phyloP scores from a whole-genome alignment of 495 filamentous ascomycete genomes.

The Daldinia grandis region DNA sequence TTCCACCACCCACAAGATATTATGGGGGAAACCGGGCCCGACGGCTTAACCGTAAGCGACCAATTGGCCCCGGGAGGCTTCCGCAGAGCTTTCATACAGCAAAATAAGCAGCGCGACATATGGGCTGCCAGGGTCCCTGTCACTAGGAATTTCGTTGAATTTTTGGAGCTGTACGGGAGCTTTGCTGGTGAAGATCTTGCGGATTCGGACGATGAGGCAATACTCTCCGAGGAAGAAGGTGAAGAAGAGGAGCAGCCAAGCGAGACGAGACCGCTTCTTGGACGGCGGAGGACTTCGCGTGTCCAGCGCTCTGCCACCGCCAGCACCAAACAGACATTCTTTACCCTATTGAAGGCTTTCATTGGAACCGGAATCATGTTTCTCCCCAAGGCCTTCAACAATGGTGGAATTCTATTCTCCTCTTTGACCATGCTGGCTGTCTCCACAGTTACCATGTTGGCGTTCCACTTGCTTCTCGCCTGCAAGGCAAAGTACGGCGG shows the following conservation, averaged over 20 bases:
- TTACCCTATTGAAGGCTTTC: conserved; percentile 72
- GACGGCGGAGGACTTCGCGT: conserved; percentile 56
- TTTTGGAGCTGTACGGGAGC: conserved; percentile 72
- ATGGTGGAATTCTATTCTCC: conserved; percentile 73
- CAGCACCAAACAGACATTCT: conserved; percentile 69
- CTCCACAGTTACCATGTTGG: conserved; percentile 63
- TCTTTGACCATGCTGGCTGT: conserved; percentile 65
- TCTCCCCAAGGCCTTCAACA: conserved; percentile 71
- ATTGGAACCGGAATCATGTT: conserved; percentile 75
- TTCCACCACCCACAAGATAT: conserved; percentile 60
- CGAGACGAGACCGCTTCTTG: conserved; percentile 64
- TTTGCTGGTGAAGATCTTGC: conserved; percentile 77
- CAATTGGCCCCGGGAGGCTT: conserved; percentile 68
- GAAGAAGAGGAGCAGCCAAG: conserved; percentile 45
- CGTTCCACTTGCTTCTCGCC: conserved; percentile 69
- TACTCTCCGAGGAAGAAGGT: conserved; percentile 55
- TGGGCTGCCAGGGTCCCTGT: conserved; percentile 57
- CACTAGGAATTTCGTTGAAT: conserved; percentile 72
- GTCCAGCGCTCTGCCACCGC: conserved; percentile 61
- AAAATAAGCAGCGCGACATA: conserved; percentile 54
- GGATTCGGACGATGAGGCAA: conserved; percentile 69
- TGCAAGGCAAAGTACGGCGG: conserved; percentile 62
- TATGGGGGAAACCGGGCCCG: conserved; percentile 32
- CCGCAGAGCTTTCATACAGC: conserved; percentile 65
- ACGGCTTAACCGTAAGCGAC: conserved; percentile 56